Percentiles rank a stretch among this genome's conserved stretches.
phyloP scores from a whole-genome alignment of 1,139 yeast genomes.

The Hansenula sp. region DNA sequence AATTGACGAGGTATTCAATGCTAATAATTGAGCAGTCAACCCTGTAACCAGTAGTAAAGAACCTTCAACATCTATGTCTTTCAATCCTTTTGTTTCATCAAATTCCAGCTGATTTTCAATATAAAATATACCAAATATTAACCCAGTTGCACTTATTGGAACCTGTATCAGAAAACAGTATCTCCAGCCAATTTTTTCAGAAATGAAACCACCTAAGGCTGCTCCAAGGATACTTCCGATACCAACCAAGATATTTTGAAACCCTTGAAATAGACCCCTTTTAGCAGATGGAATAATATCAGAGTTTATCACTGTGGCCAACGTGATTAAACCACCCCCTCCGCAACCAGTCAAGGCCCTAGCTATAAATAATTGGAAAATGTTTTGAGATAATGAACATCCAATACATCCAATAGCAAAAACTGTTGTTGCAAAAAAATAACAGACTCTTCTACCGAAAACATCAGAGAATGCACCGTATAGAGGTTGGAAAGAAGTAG shows the following conservation, averaged over 20 bases:
- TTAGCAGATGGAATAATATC: constrained; percentile 52
- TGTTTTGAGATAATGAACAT: constrained; percentile 39
- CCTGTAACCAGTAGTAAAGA: constrained; percentile 48
- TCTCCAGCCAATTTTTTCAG: constrained; percentile 73
- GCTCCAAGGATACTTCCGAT: constrained; percentile 66
- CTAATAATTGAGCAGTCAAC: constrained; percentile 28
- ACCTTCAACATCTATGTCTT: constrained; percentile 66
- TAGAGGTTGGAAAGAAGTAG: constrained; percentile 65
- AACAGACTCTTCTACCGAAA: constrained; percentile 62
- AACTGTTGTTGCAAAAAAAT: constrained; percentile 39
- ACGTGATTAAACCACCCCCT: constrained; percentile 56
- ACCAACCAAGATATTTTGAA: constrained; percentile 57
- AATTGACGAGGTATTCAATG: constrained; percentile 16
- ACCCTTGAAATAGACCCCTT: constrained; percentile 55
- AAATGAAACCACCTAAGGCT: constrained; percentile 60
- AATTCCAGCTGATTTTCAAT: constrained; percentile 24
- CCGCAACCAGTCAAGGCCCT: constrained; percentile 54
- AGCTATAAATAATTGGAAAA: constrained; percentile 48
- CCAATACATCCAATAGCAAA: constrained; percentile 49
- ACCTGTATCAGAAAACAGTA: constrained; percentile 51
- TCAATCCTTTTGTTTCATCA: constrained; percentile 30
- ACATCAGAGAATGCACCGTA: constrained; percentile 80
- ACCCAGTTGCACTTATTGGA: constrained; percentile 53
- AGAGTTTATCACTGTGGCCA: constrained; percentile 46
- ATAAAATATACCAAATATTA: constrained; percentile 31